These are phyloP conservation scores for Paraphaeosphaeria sporulosa DNA, from an alignment of 2,329 filamentous ascomycete species.

Conservation along the genomic window DNA sequence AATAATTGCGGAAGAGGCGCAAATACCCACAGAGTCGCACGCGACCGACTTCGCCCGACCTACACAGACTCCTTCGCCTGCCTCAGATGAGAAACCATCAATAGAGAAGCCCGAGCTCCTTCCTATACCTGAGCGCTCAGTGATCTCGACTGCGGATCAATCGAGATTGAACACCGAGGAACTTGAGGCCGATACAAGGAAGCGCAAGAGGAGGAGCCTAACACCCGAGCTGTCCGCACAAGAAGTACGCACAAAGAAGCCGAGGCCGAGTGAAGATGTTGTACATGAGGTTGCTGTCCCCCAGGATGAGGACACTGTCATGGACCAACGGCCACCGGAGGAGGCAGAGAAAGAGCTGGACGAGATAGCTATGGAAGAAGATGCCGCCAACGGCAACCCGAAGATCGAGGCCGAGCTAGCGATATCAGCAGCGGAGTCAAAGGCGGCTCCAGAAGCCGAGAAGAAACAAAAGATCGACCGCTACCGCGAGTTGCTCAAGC, in stretches of 20 bases:
- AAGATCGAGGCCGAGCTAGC: neutral
- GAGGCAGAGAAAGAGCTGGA: constrained; percentile 23
- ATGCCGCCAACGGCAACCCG: neutral
- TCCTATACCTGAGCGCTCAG: constrained; percentile 33
- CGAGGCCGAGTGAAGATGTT: constrained; percentile 48
- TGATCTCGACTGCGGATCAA: constrained; percentile 32
- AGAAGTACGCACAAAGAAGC: constrained; percentile 54
- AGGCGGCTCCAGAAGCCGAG: constrained; percentile 12
- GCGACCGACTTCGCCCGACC: constrained; percentile 14
- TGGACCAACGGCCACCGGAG: constrained; percentile 37
- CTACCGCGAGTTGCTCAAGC: constrained; percentile 44
- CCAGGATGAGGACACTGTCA: constrained; percentile 37
- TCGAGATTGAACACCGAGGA: constrained; percentile 48
- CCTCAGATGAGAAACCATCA: constrained; percentile 36
- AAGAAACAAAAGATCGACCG: constrained; percentile 43
- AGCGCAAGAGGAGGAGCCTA: constrained; percentile 52
- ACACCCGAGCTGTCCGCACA: constrained; percentile 46
- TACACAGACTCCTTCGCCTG: constrained; percentile 30
- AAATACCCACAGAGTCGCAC: constrained; percentile 19
- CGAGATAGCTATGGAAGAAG: constrained; percentile 9
- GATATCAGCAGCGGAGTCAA: neutral
- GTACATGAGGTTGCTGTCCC: constrained; percentile 37
- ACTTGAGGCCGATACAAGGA: constrained; percentile 47
- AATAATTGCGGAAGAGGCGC: constrained; percentile 22
- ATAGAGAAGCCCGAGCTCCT: constrained; percentile 41